Evolutionary conservation across 23 red algal genomes (phyloP), one percentile per base, ranked within the genome.

Genomic region (Agarophyton chilense): DNA sequence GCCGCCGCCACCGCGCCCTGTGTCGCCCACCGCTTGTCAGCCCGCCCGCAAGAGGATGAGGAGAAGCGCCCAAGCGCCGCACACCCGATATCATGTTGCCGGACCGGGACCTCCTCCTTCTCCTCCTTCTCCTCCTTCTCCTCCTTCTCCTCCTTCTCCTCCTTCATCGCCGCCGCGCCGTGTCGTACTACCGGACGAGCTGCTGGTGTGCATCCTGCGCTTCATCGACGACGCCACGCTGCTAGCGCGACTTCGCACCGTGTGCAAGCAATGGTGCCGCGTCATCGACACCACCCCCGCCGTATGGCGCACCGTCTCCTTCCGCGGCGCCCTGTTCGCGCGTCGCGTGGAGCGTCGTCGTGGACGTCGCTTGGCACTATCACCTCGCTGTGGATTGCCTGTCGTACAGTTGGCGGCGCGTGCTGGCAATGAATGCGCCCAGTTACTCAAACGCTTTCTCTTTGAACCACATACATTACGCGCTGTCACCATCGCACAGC

Each of bases 391-490:
- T 19, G 84, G 84, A 0, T 42, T 25, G 7, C 68, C 17, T 29
- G 70, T 45, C 52, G 55, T 89, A 34, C 22, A 73, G 14, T 26
- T 81, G 6, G 87, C 87, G 2, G 72, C 87, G 16, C 35, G 33
- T 21, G 41, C 73, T 35, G 87, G 87, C 44, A 91, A 91, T 62
- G n/a, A 80, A 21, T 79, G 87, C 52, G 87, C 87, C 56, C 42
- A 38, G 56, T 91, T 91, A 40, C 74, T 91, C 40, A 29, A 67
- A 39, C 41, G 16, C 38, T 47, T 57, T 33, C 47, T 91, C 10
- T 79, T 81, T 33, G 73, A 71, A 16, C 35, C 17, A 0, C 52
- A 79, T 9, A n/a, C 47, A 8, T 28, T 91, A 58, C 73, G 76
- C 5, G 87, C 74, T 31, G 22, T 91, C 43, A 91, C 87, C 21